A percentile compares a stretch with the other conserved stretches of the same genome.
These are phyloP conservation scores for Cinchona pubescens DNA, from an alignment of 257 asterid genomes.

Conservation along the genomic window DNA sequence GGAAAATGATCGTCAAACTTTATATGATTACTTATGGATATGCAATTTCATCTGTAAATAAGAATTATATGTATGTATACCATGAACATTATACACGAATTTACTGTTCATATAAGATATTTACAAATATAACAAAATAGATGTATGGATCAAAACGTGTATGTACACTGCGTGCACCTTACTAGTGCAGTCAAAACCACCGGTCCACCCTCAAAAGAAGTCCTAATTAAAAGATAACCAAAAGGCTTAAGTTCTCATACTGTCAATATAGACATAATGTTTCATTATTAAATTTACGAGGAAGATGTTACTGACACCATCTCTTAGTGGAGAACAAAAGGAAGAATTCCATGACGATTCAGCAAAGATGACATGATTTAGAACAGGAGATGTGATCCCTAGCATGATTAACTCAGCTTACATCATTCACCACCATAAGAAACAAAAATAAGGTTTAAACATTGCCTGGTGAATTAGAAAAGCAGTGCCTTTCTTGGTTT, in stretches of 20 bases:
- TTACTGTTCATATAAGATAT: too few relatives aligned
- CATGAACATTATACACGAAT: too few relatives aligned
- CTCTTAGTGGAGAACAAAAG: constrained; percentile 26
- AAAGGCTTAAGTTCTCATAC: neutral
- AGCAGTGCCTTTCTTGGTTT: too few relatives aligned
- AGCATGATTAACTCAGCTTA: constrained; percentile 1
- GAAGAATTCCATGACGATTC: constrained; percentile 24
- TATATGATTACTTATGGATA: too few relatives aligned
- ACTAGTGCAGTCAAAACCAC: neutral
- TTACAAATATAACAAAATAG: too few relatives aligned
- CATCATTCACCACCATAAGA: constrained; percentile 3
- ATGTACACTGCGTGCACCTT: too few relatives aligned
- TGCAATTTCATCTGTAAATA: too few relatives aligned
- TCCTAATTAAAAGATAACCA: neutral
- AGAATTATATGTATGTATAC: too few relatives aligned
- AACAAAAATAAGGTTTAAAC: neutral
- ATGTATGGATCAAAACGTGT: too few relatives aligned
- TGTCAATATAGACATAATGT: neutral
- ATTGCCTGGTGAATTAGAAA: too few relatives aligned
- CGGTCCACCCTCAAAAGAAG: neutral
- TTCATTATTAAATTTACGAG: neutral
- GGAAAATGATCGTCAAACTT: too few relatives aligned
- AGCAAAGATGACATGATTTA: constrained; percentile 6
- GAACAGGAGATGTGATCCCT: neutral
- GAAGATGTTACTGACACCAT: constrained; percentile 23